Conservation (phyloP, 192 early-diverging fungal species). For the Podila minutissima region DNA sequence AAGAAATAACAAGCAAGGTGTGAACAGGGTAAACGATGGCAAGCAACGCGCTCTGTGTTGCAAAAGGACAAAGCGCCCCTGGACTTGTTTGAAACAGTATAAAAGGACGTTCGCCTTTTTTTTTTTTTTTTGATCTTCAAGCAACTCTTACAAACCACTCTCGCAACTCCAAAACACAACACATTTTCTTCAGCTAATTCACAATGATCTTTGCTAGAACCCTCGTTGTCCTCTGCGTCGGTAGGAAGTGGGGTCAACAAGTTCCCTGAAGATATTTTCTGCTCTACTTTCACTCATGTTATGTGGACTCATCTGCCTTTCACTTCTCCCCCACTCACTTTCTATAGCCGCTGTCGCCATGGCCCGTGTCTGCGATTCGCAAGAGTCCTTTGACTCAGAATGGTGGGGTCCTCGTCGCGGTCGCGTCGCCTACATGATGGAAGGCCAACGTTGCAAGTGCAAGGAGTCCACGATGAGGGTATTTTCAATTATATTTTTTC, state of each 20-base stretch:
- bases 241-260: background rate
- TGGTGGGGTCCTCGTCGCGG: background rate
- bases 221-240: background rate
- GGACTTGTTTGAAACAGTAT: too few species aligned
- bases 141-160: background rate
- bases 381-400: background rate
- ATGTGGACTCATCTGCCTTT: background rate
- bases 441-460: slow-evolving; percentile 8
- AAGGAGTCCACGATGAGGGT: background rate
- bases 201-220: background rate
- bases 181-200: too few species aligned
- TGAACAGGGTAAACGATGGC: too few species aligned
- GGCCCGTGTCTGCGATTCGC: background rate
- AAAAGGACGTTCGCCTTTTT: too few species aligned
- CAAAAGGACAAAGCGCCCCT: too few species aligned
- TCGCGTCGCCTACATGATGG: background rate
- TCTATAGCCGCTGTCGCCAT: background rate
- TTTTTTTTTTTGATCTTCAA: too few species aligned
- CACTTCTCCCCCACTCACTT: background rate
- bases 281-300: background rate
- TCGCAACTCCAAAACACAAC: background rate
- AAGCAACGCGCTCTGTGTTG: too few species aligned
- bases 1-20: too few species aligned
- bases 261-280: background rate
- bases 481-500: background rate